These are phyloP conservation scores for Sherardia arvensis DNA, from an alignment of 257 asterid genomes.

Conservation along the genomic window DNA sequence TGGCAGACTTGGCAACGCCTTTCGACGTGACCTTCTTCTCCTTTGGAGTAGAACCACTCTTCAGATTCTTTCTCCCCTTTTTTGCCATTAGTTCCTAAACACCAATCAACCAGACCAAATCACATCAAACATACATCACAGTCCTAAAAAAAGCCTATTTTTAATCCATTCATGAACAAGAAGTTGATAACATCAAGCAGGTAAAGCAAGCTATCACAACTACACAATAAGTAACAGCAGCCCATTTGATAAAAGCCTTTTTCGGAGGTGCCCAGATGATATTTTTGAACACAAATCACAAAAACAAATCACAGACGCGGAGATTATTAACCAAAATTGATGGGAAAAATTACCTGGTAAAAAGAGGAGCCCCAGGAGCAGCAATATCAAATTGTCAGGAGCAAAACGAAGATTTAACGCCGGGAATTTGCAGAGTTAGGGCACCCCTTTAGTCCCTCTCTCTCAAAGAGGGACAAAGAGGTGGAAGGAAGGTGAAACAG, in stretches of 20 bases:
- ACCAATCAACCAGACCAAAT: slow-evolving; percentile 11
- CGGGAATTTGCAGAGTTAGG: not conserved
- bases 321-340: not conserved
- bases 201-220: slow-evolving; percentile 12
- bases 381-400: not conserved
- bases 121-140: not conserved
- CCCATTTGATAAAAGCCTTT: slow-evolving; percentile 7
- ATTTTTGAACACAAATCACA: not conserved
- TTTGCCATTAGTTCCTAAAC: slow-evolving; percentile 67
- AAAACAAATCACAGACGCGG: not conserved
- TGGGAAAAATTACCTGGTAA: slow-evolving; percentile 8
- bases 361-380: slow-evolving; percentile 5
- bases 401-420: not conserved
- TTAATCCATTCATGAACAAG: no score
- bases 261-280: slow-evolving; percentile 9
- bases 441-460: slow-evolving; percentile 7
- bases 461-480: slow-evolving; percentile 5
- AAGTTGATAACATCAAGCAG: slow-evolving; percentile 10
- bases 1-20: slow-evolving; percentile 2
- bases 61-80: slow-evolving; percentile 56
- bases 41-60: slow-evolving; percentile 19
- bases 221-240: slow-evolving; percentile 8
- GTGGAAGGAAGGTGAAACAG: not conserved
- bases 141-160: not conserved
- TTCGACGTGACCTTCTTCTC: slow-evolving; percentile 38